phyloP scores from a whole-genome alignment of 176 grass and related monocot species.

The Musa beccarii region DNA sequence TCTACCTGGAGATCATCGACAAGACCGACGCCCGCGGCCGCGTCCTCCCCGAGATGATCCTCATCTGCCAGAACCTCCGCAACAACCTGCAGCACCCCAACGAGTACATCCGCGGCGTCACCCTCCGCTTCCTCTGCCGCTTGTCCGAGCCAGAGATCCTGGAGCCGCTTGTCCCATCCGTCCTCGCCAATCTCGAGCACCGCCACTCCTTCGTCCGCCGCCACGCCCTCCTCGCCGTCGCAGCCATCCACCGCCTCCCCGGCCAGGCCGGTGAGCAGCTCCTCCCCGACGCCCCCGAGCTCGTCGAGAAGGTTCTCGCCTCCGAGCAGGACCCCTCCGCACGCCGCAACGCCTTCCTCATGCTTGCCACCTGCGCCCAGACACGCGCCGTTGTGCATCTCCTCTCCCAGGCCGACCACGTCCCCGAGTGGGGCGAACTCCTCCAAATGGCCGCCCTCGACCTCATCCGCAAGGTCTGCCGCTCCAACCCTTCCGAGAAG shows the following conservation, averaged over 20 bases:
- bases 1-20: conserved; percentile 17
- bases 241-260: conserved; percentile 53
- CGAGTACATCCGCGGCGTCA: conserved; percentile 75
- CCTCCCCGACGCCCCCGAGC: conserved; percentile 4
- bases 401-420: conserved; percentile 7
- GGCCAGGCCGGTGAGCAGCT: conserved; percentile 11
- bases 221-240: conserved; percentile 46
- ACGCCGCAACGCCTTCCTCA: conserved; percentile 12
- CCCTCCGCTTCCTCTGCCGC: conserved; percentile 58
- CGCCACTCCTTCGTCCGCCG: conserved; percentile 73
- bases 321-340: conserved; percentile 10
- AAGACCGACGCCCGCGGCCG: conserved; percentile 33
- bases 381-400: neutral
- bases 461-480: conserved; percentile 19
- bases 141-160: conserved; percentile 71
- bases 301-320: conserved; percentile 5
- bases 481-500: conserved; percentile 7
- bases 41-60: conserved; percentile 80
- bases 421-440: conserved; percentile 6
- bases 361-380: conserved; percentile 9
- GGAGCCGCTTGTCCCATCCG: conserved; percentile 63
- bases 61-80: conserved; percentile 87
- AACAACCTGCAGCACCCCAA: conserved; percentile 80
- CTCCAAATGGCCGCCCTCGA: conserved; percentile 12
- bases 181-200: conserved; percentile 71